phyloP scores from a whole-genome alignment of 2,329 filamentous ascomycete genomes.

The Arthroderma sp. region DNA sequence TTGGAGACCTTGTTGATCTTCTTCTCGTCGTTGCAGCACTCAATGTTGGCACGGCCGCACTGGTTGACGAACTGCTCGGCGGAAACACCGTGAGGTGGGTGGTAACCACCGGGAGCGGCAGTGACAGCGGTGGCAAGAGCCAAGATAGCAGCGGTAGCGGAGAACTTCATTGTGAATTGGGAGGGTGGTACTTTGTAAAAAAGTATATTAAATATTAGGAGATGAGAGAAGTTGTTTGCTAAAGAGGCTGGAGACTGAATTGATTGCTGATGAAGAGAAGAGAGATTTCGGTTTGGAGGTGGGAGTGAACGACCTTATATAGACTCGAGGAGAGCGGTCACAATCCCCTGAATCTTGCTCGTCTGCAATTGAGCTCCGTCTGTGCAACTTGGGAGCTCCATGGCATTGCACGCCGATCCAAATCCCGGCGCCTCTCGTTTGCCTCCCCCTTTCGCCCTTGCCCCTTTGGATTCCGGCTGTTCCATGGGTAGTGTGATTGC shows the following conservation, averaged over 20 bases:
- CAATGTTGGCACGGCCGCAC: conserved; percentile 8
- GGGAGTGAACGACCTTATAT: conserved; percentile 6
- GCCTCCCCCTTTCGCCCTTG: too few species aligned
- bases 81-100: background rate
- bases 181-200: conserved; percentile 1
- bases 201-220: conserved; percentile 9
- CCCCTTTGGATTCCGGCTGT: too few species aligned
- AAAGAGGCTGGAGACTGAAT: conserved; percentile 6
- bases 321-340: conserved; percentile 1
- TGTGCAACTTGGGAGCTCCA: too few species aligned
- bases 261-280: conserved; percentile 8
- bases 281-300: background rate
- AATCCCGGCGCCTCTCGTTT: too few species aligned
- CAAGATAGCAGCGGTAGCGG: conserved; percentile 27
- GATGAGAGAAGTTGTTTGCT: conserved; percentile 5
- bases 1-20: conserved; percentile 9
- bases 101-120: conserved; percentile 7
- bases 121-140: conserved; percentile 30
- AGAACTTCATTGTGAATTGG: conserved; percentile 14
- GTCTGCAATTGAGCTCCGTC: background rate
- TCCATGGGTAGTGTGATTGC: too few species aligned
- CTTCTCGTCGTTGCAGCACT: conserved; percentile 16
- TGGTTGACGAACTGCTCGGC: conserved; percentile 6
- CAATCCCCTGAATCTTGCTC: background rate
- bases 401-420: too few species aligned